phyloP scores from a whole-genome alignment of 306 rosid genomes.

The Rubus parviflorus region DNA sequence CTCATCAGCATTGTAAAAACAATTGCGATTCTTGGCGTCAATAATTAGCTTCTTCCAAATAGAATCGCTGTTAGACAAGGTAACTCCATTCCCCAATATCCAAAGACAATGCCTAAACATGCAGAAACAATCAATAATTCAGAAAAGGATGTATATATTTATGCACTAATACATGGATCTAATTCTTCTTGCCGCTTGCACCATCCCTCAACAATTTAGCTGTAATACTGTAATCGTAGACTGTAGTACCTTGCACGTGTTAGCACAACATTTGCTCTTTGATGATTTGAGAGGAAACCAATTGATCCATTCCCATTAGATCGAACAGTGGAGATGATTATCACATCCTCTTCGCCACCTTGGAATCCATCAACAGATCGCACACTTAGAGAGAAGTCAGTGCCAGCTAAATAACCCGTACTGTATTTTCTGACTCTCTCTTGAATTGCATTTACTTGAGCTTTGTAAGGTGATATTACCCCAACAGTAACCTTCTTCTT shows the following conservation, averaged over 20 bases:
- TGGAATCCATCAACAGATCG: slow-evolving; percentile 66
- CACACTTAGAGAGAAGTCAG: slow-evolving; percentile 40
- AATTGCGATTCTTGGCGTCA: slow-evolving; percentile 37
- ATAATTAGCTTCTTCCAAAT: slow-evolving; percentile 37
- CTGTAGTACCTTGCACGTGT: slow-evolving; percentile 55
- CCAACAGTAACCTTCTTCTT: slow-evolving; percentile 55
- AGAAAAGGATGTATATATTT: not conserved
- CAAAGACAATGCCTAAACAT: slow-evolving; percentile 38
- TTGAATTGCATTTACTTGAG: slow-evolving; percentile 50
- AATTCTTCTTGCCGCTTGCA: not conserved
- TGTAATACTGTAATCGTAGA: not conserved
- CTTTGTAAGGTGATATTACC: slow-evolving; percentile 58
- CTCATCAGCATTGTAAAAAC: slow-evolving; percentile 30
- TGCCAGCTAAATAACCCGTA: not conserved
- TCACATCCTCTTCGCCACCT: slow-evolving; percentile 68
- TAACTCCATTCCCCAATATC: slow-evolving; percentile 39
- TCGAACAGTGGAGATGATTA: slow-evolving; percentile 42
- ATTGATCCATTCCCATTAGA: slow-evolving; percentile 35
- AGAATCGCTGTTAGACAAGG: slow-evolving; percentile 24
- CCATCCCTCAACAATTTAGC: not conserved
- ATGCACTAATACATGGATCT: not conserved
- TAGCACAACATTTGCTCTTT: slow-evolving; percentile 54
- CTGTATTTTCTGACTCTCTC: slow-evolving; percentile 33
- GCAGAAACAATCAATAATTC: not conserved
- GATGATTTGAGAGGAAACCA: slow-evolving; percentile 50